Evolutionary conservation across 805 yeast species (phyloP), one percentile per base, ranked within the genome.

Genomic region (Maudiozyma barnettii): DNA sequence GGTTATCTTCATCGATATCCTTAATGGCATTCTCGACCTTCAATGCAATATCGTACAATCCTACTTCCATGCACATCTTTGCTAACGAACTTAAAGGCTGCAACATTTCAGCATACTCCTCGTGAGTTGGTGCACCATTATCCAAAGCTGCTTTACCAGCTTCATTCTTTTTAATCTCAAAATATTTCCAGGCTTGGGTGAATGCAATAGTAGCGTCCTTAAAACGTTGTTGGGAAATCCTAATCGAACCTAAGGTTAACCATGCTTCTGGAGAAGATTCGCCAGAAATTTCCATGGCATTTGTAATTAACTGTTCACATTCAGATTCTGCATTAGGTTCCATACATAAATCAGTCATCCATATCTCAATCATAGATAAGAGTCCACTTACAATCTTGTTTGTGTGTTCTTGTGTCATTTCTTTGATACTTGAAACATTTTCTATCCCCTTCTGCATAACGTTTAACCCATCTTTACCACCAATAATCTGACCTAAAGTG

Each of bases 301-400:
- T 77, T 10, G 75, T 65, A 46, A 90, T 82, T 53, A 86, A 71
- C 47, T 72, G 72, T 56, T 89, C 84, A 67, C 98, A 93, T 63
- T 79, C 75, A 8, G 63, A 20, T 66, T 93, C 98, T 2, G 98
- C 98, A 54, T 82, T 81, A 2, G 79, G 79, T 58, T 87, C 95
- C 96, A 90, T 88, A 70, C 98, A 90, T 53, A 90, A 70, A 69
- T 91, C 97, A 1, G 98, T 91, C 97, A 89, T 87, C 96, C 96
- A 90, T 48, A 87, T 84, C 66, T 91, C 99, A 58, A 93, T 84
- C 69, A 83, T 76, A 6, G 96, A 82, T 54, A 91, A 81, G 23
- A 87, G 69, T 0, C 91, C 96, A 59, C 81, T 84, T 52, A 83
- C 79, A 43, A 87, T 61, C 60, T 84, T 85, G 52, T 76, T 76